phyloP scores from a whole-genome alignment of 306 rosid genomes.

The Inga oerstediana region DNA sequence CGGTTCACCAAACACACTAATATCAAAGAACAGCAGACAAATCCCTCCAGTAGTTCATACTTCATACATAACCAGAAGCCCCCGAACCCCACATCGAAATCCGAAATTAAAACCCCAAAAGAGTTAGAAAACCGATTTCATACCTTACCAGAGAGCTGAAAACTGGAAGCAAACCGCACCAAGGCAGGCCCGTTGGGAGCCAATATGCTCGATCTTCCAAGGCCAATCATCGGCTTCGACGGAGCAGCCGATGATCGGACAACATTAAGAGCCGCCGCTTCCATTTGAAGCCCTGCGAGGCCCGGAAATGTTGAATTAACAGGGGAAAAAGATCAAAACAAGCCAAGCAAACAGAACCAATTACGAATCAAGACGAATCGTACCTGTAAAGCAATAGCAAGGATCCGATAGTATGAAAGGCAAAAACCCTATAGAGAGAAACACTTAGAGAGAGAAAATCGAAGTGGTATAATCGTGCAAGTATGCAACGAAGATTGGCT shows the following conservation, averaged over 20 bases:
- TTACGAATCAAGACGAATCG: not conserved
- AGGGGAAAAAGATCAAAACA: not conserved
- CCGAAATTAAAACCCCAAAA: not conserved
- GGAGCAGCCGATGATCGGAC: slow-evolving; percentile 48
- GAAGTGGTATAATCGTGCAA: not conserved
- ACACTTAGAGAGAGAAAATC: not conserved
- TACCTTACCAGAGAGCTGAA: slow-evolving; percentile 57
- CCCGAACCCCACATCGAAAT: not conserved
- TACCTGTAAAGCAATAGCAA: slow-evolving; percentile 11
- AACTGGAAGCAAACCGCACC: slow-evolving; percentile 36
- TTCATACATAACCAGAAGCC: not conserved
- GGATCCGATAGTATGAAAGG: not conserved
- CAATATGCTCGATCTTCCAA: slow-evolving; percentile 40
- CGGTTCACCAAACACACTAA: slow-evolving; percentile 3
- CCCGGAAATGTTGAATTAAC: not conserved
- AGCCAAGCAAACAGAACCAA: not conserved
- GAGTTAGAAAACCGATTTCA: not conserved
- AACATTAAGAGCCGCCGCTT: slow-evolving; percentile 46
- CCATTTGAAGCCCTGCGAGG: slow-evolving; percentile 53
- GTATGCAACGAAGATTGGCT: not conserved
- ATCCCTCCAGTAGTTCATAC: not conserved
- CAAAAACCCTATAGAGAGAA: slow-evolving; percentile 9
- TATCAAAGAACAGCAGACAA: not conserved
- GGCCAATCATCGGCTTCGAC: slow-evolving; percentile 26
- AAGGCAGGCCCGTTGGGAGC: slow-evolving; percentile 36